These are phyloP conservation scores for Lactarius hatsudake DNA, from an alignment of 768 basidiomycete species.

Conservation along the genomic window DNA sequence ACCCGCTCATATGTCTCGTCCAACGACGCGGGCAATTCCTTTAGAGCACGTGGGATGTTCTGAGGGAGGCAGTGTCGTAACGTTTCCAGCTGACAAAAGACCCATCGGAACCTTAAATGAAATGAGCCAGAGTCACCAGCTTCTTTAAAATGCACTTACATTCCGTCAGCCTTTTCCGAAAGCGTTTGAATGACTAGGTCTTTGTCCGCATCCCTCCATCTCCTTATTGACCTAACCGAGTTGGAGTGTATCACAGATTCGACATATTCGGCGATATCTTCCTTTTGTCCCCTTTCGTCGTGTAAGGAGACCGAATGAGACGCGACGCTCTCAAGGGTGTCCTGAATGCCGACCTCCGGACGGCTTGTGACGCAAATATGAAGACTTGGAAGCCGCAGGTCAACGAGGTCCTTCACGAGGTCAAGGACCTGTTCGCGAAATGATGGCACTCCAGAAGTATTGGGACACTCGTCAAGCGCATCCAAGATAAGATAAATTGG, in stretches of 20 bases:
- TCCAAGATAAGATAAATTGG: background rate
- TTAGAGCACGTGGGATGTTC: background rate
- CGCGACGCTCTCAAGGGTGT: background rate
- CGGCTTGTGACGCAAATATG: background rate
- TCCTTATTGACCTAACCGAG: background rate
- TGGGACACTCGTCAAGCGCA: background rate
- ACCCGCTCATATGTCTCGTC: background rate
- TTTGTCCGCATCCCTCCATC: background rate
- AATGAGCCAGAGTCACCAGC: background rate
- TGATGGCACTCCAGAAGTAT: background rate
- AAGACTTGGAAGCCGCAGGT: background rate
- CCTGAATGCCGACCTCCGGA: background rate
- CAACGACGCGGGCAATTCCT: background rate
- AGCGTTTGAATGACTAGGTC: background rate
- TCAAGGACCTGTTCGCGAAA: background rate
- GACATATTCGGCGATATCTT: background rate
- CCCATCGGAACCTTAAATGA: background rate
- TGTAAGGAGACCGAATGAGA: background rate
- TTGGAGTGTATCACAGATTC: background rate
- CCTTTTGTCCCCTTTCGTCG: background rate
- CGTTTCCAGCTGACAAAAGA: background rate
- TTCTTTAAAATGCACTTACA: background rate
- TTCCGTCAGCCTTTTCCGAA: background rate
- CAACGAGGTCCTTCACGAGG: background rate
- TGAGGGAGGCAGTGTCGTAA: background rate